Evolutionary conservation across 1,284 basidiomycete genomes (phyloP).

Genomic region (Cryptococcus sp.): DNA sequence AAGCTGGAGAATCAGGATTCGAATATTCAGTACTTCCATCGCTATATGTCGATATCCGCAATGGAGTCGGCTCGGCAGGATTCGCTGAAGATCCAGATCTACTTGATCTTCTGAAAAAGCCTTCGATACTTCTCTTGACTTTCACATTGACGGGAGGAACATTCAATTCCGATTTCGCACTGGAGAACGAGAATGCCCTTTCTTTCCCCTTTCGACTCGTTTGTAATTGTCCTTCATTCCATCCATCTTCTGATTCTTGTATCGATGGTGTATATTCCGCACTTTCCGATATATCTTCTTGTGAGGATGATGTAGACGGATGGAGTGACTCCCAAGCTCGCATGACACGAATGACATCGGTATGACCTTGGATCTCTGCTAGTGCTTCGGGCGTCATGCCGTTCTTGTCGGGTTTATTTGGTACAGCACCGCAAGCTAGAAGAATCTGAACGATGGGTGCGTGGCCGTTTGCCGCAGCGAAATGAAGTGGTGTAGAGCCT

Average conservation of each 20-base stretch:
- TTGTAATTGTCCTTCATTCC: neutral
- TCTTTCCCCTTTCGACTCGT: conserved; percentile 32
- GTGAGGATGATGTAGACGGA: neutral
- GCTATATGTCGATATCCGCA: neutral
- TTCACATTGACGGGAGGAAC: conserved; percentile 12
- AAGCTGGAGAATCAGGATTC: neutral
- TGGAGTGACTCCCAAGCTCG: conserved; percentile 33
- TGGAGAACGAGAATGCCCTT: conserved; percentile 29
- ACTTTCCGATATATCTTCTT: neutral
- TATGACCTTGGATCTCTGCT: conserved; percentile 49
- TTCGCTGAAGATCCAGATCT: neutral
- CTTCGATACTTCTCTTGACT: conserved; percentile 24
- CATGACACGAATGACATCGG: conserved; percentile 46
- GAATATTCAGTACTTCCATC: neutral
- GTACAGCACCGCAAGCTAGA: conserved; percentile 71
- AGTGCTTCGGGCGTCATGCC: conserved; percentile 65
- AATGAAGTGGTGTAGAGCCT: conserved; percentile 89
- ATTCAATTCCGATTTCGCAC: conserved; percentile 24
- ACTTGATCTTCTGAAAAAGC: conserved; percentile 13
- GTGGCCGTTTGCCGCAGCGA: conserved; percentile 88
- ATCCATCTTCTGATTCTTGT: neutral
- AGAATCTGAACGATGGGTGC: conserved; percentile 67
- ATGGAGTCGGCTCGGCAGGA: neutral
- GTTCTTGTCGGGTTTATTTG: conserved; percentile 76
- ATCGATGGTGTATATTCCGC: neutral